Evolutionary conservation across 169 alveolate genomes (phyloP).

Genomic region (Plasmodium ovale): DNA sequence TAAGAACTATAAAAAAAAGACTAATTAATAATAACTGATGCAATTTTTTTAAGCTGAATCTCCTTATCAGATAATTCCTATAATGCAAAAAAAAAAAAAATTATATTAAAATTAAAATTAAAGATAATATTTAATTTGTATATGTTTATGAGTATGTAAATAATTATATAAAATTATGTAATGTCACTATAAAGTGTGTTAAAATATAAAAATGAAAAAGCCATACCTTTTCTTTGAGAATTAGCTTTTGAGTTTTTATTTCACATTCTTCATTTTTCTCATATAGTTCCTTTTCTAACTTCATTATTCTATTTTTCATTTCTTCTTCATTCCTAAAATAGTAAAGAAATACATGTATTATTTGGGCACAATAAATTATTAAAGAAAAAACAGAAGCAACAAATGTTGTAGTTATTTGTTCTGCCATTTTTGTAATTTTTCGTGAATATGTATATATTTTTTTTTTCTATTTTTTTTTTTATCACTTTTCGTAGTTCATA

Average conservation of each 20-base stretch:
- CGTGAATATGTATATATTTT: not conserved
- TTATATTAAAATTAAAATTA: not conserved
- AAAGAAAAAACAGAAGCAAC: slow-evolving; percentile 1
- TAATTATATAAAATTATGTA: not conserved
- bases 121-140: not conserved
- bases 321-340: slow-evolving; percentile 73
- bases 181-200: not conserved
- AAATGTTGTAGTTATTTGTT: not conserved
- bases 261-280: slow-evolving; percentile 76
- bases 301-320: slow-evolving; percentile 75
- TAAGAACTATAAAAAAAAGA: slow-evolving; percentile 9
- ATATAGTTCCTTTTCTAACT: slow-evolving; percentile 71
- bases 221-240: slow-evolving; percentile 74
- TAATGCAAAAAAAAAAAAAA: slow-evolving; percentile 23
- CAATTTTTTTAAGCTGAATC: slow-evolving; percentile 73
- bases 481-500: slow-evolving; percentile 76
- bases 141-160: not conserved
- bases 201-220: slow-evolving; percentile 15
- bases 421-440: slow-evolving; percentile 9
- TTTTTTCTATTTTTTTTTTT: not conserved
- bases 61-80: slow-evolving; percentile 74
- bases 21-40: slow-evolving; percentile 75
- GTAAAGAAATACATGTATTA: slow-evolving; percentile 1
- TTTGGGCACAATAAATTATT: not conserved
- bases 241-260: slow-evolving; percentile 70